A percentile compares a stretch with the other conserved stretches of the same genome.
Evolutionary conservation across 305 asterid genomes (phyloP).

Genomic region (Andrographis paniculata): DNA sequence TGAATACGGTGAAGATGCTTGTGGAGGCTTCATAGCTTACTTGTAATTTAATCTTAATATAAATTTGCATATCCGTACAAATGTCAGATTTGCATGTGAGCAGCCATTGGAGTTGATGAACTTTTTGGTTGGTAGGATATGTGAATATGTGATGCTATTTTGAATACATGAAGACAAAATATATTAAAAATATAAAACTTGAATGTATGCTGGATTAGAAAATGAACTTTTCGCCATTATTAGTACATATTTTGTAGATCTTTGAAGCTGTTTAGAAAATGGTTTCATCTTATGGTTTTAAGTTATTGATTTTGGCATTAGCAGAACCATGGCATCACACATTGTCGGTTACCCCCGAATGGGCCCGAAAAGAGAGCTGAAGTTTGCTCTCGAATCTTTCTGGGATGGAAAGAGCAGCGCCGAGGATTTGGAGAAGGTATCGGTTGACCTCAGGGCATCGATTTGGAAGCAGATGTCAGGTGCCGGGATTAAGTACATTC

Average conservation of each 20-base stretch:
- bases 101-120: no score
- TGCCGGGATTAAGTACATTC: slow-evolving; percentile 71
- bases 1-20: no score
- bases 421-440: slow-evolving; percentile 69
- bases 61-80: no score
- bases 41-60: no score
- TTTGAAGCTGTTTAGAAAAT: not conserved
- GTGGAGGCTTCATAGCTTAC: no score
- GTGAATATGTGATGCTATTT: no score
- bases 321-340: slow-evolving; percentile 74
- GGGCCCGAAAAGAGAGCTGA: slow-evolving; percentile 94
- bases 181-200: no score
- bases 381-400: slow-evolving; percentile 82
- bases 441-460: slow-evolving; percentile 68
- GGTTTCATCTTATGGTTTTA: not conserved
- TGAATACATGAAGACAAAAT: no score
- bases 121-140: no score
- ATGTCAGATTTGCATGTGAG: no score
- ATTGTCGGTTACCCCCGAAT: slow-evolving; percentile 85
- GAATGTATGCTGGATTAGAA: no score
- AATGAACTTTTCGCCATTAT: no score
- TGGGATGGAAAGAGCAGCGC: slow-evolving; percentile 89
- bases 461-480: slow-evolving; percentile 87
- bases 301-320: slow-evolving; percentile 13
- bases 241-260: not conserved